Evolutionary conservation across 225 moss, liverwort and hornwort genomes (phyloP), one percentile per base, ranked within the genome.

Genomic region (Rhytidiadelphus loreus): DNA sequence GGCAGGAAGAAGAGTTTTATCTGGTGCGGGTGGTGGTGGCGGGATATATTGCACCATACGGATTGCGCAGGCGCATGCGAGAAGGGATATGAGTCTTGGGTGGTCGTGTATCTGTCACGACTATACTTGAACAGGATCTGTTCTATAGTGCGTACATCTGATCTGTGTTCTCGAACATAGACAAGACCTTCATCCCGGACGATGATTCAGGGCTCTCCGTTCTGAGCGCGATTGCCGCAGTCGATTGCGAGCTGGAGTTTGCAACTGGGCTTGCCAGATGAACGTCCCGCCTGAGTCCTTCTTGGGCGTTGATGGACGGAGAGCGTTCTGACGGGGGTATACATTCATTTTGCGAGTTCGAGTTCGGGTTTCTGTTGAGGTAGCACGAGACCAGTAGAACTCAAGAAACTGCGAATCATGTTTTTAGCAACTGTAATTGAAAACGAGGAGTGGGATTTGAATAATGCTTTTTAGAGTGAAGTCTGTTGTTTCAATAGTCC

Each of bases 91-190:
- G 26, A 43, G 26, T 71, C 43, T 71, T 71, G 43, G 71, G 71
- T 26, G 26, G 3, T 4, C 1, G 14, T 0, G 0, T 0, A 0
- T 0, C 1, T 71, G 26, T 3, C 9, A 43, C 5, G 70, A 26
- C 16, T 70, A 41, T 29, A 29, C 44, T 72, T 72, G 43, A 43
- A 71, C 71, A 16, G 72, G 72, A 72, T 72, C 44, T 44, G 44
- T 72, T 44, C 44, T 72, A 6, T 3, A 43, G 71, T 71, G 43
- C 71, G 28, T 43, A 43, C 28, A 43, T 43, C 71, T 43, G 71
- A 43, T 71, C 71, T 28, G 16, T 71, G 43, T 9, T 16, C 16
- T 28, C 16, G 43, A 16, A 1, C 44, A 28, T 9, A 44, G 43
- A 9, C 71, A 44, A 44, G 71, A 71, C 16, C 28, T 43, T 29